phyloP scores from a whole-genome alignment of 2,329 filamentous ascomycete genomes.

The Fusarium coicis region DNA sequence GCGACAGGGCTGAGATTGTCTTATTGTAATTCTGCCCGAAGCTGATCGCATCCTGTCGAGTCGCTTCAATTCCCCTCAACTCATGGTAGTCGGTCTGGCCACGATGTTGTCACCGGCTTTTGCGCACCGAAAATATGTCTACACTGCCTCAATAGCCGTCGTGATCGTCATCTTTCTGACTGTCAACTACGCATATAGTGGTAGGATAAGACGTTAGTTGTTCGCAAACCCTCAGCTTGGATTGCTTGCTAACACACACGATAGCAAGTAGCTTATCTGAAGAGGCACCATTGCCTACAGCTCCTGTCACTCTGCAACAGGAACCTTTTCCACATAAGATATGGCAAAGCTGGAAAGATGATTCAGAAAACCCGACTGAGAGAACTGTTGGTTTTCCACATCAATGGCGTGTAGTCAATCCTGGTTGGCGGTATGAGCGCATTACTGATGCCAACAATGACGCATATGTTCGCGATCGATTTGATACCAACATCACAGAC shows the following conservation, averaged over 20 bases:
- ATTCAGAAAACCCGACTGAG: slow-evolving; percentile 43
- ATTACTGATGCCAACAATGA: slow-evolving; percentile 44
- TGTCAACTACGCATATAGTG: slow-evolving; percentile 23
- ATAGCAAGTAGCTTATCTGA: not conserved
- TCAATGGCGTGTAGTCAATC: slow-evolving; percentile 41
- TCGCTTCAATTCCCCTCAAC: not conserved
- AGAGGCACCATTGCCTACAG: not conserved
- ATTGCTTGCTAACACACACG: not conserved
- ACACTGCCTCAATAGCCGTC: not conserved
- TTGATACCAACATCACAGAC: slow-evolving; percentile 67
- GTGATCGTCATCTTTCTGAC: slow-evolving; percentile 7
- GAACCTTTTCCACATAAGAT: slow-evolving; percentile 42
- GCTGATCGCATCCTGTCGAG: not conserved
- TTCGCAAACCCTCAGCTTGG: not conserved
- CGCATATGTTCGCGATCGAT: slow-evolving; percentile 67
- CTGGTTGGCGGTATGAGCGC: slow-evolving; percentile 44
- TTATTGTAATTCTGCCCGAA: not conserved
- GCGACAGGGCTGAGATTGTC: not conserved
- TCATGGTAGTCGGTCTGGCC: not conserved
- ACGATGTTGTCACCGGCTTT: not conserved
- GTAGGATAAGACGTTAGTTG: slow-evolving; percentile 8
- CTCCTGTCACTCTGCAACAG: not conserved
- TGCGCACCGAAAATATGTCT: slow-evolving; percentile 12
- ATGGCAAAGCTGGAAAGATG: slow-evolving; percentile 49
- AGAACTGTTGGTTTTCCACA: slow-evolving; percentile 44